Conservation (phyloP, 306 rosid genomes). For the Crataegus laevigata region DNA sequence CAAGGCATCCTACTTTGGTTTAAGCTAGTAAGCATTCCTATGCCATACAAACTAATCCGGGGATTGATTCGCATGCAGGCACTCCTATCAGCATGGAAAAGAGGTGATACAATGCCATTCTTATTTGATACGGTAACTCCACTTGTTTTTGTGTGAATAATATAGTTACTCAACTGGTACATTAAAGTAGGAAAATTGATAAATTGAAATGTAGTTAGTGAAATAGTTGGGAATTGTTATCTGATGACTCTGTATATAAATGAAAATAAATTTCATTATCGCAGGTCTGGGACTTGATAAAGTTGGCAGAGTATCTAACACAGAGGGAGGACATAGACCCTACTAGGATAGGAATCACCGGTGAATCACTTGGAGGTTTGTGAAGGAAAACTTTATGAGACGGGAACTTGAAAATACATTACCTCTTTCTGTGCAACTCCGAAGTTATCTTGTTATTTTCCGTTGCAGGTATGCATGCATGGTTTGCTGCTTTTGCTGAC, state of each 20-base stretch:
- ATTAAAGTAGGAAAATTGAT: constrained; percentile 10
- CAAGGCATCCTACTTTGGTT: neutral
- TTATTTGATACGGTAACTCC: constrained; percentile 79
- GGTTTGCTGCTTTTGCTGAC: constrained; percentile 81
- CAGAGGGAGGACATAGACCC: constrained; percentile 74
- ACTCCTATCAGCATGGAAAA: constrained; percentile 75
- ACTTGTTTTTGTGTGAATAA: constrained; percentile 8
- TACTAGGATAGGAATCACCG: constrained; percentile 76
- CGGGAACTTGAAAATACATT: constrained; percentile 2
- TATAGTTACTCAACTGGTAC: constrained; percentile 12
- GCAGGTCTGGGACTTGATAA: constrained; percentile 93
- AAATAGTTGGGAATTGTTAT: constrained; percentile 3
- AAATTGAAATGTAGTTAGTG: constrained; percentile 12
- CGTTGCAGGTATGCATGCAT: constrained; percentile 84
- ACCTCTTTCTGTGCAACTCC: neutral
- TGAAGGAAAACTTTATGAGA: constrained; percentile 19
- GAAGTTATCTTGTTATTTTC: constrained; percentile 19
- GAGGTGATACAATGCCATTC: constrained; percentile 85
- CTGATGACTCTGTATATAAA: neutral
- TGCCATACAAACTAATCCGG: constrained; percentile 6
- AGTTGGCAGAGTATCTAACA: constrained; percentile 77
- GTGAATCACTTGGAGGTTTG: constrained; percentile 96
- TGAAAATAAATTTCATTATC: constrained; percentile 6
- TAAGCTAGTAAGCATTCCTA: neutral
- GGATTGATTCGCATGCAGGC: constrained; percentile 45